These are phyloP conservation scores for Lipomyces sp. DNA, from an alignment of 805 yeast genomes.

Conservation along the genomic window DNA sequence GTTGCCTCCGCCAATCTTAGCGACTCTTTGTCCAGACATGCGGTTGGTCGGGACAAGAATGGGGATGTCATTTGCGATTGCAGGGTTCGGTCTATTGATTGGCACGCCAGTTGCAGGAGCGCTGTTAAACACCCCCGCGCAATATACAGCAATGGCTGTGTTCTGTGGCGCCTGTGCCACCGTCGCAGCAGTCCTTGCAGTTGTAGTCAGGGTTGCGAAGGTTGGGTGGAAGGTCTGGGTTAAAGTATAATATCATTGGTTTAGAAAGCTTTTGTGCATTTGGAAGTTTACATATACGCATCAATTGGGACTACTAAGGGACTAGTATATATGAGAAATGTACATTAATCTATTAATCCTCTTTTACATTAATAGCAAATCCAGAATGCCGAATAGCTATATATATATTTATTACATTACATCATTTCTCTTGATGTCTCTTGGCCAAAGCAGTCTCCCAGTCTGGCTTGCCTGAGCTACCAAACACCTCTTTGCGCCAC, in stretches of 20 bases:
- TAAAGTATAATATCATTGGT: neutral
- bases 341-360: too few relatives aligned
- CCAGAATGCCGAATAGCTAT: too few relatives aligned
- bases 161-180: conserved; percentile 34
- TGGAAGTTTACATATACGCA: neutral
- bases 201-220: conserved; percentile 13
- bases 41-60: conserved; percentile 49
- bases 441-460: conserved; percentile 21
- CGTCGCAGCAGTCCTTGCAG: conserved; percentile 11
- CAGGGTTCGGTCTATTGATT: conserved; percentile 54
- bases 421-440: neutral
- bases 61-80: conserved; percentile 64
- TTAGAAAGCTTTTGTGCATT: neutral
- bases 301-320: too few relatives aligned
- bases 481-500: conserved; percentile 87
- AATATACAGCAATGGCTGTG: conserved; percentile 16
- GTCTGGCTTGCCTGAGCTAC: conserved; percentile 54
- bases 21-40: conserved; percentile 40
- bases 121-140: conserved; percentile 39
- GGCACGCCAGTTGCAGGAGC: conserved; percentile 46
- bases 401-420: neutral
- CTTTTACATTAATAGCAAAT: too few relatives aligned
- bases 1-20: conserved; percentile 44
- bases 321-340: too few relatives aligned
- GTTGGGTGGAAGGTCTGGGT: conserved; percentile 7